Evolutionary conservation across 164 flowering plant genomes (phyloP), one percentile per base, ranked within the genome.

Genomic region (Dillenia turbinata): DNA sequence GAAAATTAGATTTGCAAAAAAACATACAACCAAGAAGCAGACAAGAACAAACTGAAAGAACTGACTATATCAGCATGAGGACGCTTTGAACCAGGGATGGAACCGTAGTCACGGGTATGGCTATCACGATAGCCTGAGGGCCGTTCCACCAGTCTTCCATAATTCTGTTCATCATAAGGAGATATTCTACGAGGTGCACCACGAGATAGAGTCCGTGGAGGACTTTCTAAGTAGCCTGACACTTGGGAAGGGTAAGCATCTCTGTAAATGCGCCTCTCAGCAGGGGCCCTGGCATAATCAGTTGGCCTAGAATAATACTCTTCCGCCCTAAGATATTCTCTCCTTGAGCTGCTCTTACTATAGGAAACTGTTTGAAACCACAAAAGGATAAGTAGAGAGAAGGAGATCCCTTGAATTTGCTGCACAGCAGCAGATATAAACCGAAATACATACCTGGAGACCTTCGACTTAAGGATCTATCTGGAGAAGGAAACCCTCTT

Each of bases 81-180:
- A 22, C 75, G 71, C 50, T 71, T 71, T 44, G 67, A 71, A 19
- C 75, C 68, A 59, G 71, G 63, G 55, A 56, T 26, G 60, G 69
- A 60, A 60, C 57, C n/a, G 8, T 71, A 71, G 8, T 66, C 71
- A 59, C 46, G 75, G 57, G 52, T 53, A 45, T 56, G 71, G 56
- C 64, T 48, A 24, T 59, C 75, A 48, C 52, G 75, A 56, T 67
- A 71, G 64, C 67, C 60, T 47, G 61, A 46, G 45, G 70, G 64
- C 9, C 56, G 71, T 43, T 67, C 71, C 48, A 54, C n/a, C 22
- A 54, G 45, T 54, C 70, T 62, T 9, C 54, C 74, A 57, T 71
- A 66, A 40, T 55, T 54, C 53, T 66, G 70, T 50, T 66, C 70
- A 48, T 62, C 70, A 66, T 71, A 66, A 46, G 74, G 70, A 56